These are phyloP conservation scores for Xylariaceae sp. DNA, from an alignment of 2,329 filamentous ascomycete species.

Conservation along the genomic window DNA sequence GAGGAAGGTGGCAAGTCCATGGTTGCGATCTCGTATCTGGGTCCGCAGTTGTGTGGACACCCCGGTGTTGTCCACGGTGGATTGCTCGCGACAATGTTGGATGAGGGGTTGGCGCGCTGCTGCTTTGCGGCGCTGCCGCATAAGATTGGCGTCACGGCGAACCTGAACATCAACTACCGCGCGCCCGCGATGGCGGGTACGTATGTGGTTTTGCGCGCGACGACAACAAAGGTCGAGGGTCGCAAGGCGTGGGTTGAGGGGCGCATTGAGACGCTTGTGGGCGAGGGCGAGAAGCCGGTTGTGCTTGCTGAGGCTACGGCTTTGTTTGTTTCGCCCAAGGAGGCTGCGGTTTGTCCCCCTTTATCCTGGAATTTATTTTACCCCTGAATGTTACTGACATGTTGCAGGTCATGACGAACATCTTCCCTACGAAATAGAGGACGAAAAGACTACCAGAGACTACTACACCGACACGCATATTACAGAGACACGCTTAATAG, in stretches of 20 bases:
- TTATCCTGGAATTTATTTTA: not conserved
- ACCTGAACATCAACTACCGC: constrained; percentile 76
- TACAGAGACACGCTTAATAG: constrained; percentile 3
- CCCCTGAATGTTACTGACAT: constrained; percentile 1
- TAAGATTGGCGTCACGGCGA: constrained; percentile 80
- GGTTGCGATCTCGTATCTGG: constrained; percentile 71
- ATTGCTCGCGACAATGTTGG: constrained; percentile 82
- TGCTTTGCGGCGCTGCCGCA: constrained; percentile 86
- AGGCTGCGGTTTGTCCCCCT: constrained; percentile 64
- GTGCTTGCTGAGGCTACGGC: constrained; percentile 78
- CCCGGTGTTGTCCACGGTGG: constrained; percentile 88
- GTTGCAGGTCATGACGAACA: constrained; percentile 34
- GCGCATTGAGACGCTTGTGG: constrained; percentile 70
- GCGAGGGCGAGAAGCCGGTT: constrained; percentile 55
- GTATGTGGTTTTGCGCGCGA: constrained; percentile 72
- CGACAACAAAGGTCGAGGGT: constrained; percentile 80
- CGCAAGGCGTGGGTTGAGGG: constrained; percentile 93
- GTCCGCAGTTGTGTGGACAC: constrained; percentile 77
- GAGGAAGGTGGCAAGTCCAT: constrained; percentile 65
- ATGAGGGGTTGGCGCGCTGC: constrained; percentile 82
- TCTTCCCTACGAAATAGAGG: constrained; percentile 31
- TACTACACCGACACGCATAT: not conserved
- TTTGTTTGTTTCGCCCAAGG: constrained; percentile 82
- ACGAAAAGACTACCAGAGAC: not conserved
- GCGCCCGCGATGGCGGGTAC: constrained; percentile 69